A percentile compares a stretch with the other conserved stretches of the same genome.
Evolutionary conservation across 805 yeast species (phyloP).

Genomic region (Ogataea thermomethanolica): DNA sequence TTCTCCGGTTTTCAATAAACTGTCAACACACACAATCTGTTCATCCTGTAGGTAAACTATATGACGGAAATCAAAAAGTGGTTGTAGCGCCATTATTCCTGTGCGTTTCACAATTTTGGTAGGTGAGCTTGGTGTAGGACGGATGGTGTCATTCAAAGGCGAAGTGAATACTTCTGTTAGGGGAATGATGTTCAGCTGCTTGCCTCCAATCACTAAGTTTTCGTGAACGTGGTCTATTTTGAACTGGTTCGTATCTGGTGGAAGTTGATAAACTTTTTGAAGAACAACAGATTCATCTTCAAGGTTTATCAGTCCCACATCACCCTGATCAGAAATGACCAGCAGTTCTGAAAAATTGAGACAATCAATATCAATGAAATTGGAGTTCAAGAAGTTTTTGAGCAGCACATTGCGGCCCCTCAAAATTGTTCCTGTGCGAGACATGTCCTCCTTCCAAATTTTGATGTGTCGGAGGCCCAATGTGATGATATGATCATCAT

Average conservation of each 20-base stretch:
- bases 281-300: constrained; percentile 23
- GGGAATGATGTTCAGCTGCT: constrained; percentile 11
- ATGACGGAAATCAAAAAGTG: constrained; percentile 22
- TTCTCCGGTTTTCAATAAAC: constrained; percentile 12
- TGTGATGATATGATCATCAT: constrained; percentile 45
- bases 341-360: constrained; percentile 37
- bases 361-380: constrained; percentile 42
- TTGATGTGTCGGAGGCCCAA: constrained; percentile 60
- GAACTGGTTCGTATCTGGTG: constrained; percentile 21
- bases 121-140: constrained; percentile 27
- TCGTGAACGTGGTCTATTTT: constrained; percentile 20
- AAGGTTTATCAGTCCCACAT: constrained; percentile 32
- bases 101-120: constrained; percentile 28
- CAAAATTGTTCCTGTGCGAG: constrained; percentile 27
- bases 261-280: constrained; percentile 20
- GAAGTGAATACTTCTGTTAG: constrained; percentile 17
- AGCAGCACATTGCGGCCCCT: constrained; percentile 60
- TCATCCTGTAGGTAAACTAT: constrained; percentile 37
- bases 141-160: constrained; percentile 11
- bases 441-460: constrained; percentile 46
- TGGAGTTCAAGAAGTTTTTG: constrained; percentile 46
- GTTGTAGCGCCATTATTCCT: constrained; percentile 33
- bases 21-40: constrained; percentile 33
- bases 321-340: constrained; percentile 33
- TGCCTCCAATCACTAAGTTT: constrained; percentile 19